Evolutionary conservation across 257 asterid species (phyloP), one percentile per base, ranked within the genome.

Genomic region (Avicennia marina): DNA sequence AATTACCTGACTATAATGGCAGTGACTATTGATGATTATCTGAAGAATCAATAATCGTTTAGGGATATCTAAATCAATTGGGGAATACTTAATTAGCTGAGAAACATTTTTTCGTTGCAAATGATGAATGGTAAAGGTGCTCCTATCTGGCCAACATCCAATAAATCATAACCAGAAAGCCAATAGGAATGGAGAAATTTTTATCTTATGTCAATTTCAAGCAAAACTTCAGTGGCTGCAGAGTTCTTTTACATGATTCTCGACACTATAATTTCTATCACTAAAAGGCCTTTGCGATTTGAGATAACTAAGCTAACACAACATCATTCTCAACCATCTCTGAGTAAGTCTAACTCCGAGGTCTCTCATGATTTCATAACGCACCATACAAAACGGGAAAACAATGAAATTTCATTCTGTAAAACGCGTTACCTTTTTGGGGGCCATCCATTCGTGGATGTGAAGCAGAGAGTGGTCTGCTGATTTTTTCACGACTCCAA

Each of bases 401-500:
- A 20, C 15, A 22, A 53, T 45, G 57, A 47, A 43, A 58, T 32
- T 33, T 11, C 43, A 60, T 41, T 27, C 32, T 11, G 10, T 32
- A 26, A 34, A 40, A 24, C n/a, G 11, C 22, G 4, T 3, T 40
- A 87, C 98, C 96, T 83, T 87, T 64, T 85, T 83, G 21, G 86
- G 86, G 53, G 86, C 84, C 85, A 87, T 79, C 98, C 98, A 91
- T 72, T 75, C 68, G 52, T 80, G 75, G 45, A 91, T 48, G 60
- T 71, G 65, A 16, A 21, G 63, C 76, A 88, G 68, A 24, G 94
- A 21, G 41, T 75, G 17, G 1, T 57, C 72, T 0, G 82, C 95
- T 18, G 95, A 82, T 81, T 79, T 85, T 66, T 73, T 81, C 75
- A 85, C 81, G 53, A 91, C 73, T 38, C 98, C 98, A 70, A 91